Evolutionary conservation across 768 basidiomycete genomes (phyloP), one percentile per base, ranked within the genome.

Genomic region (Boletus fagicola): DNA sequence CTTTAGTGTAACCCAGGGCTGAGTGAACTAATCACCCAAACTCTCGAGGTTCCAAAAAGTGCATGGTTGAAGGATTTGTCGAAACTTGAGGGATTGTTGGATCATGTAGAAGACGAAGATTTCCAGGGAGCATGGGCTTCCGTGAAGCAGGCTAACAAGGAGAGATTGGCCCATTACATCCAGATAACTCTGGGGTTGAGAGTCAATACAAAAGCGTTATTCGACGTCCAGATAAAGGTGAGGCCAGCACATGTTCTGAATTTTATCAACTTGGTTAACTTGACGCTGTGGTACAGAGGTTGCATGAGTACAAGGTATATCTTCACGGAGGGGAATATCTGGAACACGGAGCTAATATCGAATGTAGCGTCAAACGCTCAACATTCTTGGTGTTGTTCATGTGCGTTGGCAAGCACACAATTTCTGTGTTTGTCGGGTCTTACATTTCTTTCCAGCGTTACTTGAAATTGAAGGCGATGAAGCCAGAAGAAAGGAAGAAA

Each of bases 91-190:
- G 86, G 83, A n/a, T 77, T 98, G 53, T 76, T 92, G 33, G 80
- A 85, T 26, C 81, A 82, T 67, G 81, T 79, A 4, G 88, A 94
- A 46, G 82, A 97, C 69, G 78, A 84, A 56, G 71, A 74, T 11
- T 94, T 99, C 83, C 82, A 86, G 58, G 74, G 81, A 47, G 81
- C 86, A 62, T 99, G 93, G 92, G 84, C 83, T 43, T 82, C 81
- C 36, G 86, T 95, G 72, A 96, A 95, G 77, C 86, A 84, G 58
- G 83, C 83, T 58, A 98, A 98, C 80, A 98, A 98, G 77, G 86
- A 92, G 68, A 83, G 91, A 50, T 80, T 96, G 11, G 92, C 92
- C 11, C 78, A 86, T 59, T 78, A 90, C 65, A 84, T 95, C 33
- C 80, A 92, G 73, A 72, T 70, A 3, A 88, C 83, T 0, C 75